A percentile compares a stretch with the other conserved stretches of the same genome.
These are phyloP conservation scores for Pseudocercospora fijiensis DNA, from an alignment of 2,329 filamentous ascomycete genomes.

Conservation along the genomic window DNA sequence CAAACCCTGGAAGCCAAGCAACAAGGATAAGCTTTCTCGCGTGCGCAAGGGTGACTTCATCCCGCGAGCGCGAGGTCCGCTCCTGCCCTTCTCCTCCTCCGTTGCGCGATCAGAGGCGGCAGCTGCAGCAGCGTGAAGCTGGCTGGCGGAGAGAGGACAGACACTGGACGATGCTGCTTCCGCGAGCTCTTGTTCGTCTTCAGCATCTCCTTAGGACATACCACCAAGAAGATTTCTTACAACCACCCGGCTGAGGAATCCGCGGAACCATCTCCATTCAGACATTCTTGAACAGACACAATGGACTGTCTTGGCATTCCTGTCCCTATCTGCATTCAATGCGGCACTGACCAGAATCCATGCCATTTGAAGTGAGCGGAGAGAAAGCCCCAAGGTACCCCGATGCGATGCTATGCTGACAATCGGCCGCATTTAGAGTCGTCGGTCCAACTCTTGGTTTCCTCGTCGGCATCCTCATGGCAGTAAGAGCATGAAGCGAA, in stretches of 20 bases:
- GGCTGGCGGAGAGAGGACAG: neutral
- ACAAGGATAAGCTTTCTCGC: neutral
- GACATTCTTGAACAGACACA: neutral
- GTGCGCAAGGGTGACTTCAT: neutral
- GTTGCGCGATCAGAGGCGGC: neutral
- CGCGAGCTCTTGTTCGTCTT: neutral
- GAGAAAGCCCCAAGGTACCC: neutral
- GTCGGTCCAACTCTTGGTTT: constrained; percentile 43
- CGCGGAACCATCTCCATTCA: neutral
- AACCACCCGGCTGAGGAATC: neutral
- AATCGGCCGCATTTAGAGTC: constrained; percentile 19
- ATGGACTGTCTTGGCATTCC: constrained; percentile 33
- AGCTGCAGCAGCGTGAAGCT: neutral
- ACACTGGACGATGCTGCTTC: neutral
- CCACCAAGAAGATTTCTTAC: neutral
- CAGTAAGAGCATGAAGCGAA: constrained; percentile 25
- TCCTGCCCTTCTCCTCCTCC: too few species aligned
- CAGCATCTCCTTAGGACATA: neutral
- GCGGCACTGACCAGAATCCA: constrained; percentile 41
- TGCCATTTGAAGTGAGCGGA: constrained; percentile 38
- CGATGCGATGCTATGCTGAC: neutral
- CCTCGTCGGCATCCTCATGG: constrained; percentile 36
- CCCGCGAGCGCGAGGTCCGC: too few species aligned
- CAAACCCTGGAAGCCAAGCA: neutral
- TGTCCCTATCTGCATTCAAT: constrained; percentile 41